Evolutionary conservation across 306 rosid genomes (phyloP), one percentile per base, ranked within the genome.

Genomic region (Rosa persica): DNA sequence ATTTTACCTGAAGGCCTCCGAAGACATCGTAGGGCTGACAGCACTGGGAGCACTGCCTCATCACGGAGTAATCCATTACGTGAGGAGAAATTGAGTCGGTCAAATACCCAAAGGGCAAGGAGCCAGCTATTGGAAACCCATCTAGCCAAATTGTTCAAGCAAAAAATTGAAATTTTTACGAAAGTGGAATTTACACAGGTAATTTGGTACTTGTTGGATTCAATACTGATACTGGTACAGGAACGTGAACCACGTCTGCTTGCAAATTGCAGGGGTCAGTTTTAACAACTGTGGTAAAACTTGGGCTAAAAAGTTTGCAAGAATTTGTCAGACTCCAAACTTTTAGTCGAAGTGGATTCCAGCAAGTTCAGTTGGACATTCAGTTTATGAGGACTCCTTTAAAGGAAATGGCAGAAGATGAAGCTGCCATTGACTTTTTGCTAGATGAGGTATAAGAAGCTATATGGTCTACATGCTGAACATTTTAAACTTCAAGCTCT

Each of bases 101-200:
- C 97, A 78, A 91, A 84, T 72, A 81, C 98, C 60, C 96, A 90
- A 30, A 89, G 93, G 84, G 98, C 88, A 38, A 91, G 97, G 83
- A 95, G 98, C 89, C 98, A 95, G 82, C 93, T 95, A 65, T 78
- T 95, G 84, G 98, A 95, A 88, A 91, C 98, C 74, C 98, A 95
- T 91, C 88, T 95, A 8, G 98, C 98, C 44, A 95, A 95, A 82
- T 80, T 95, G 83, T 95, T 95, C 64, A 91, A 92, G 84, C 95
- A 92, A 82, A 94, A 95, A 88, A 91, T 95, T 77, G 98, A 95
- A 89, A 91, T 95, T 77, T 92, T 95, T 80, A 92, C 98, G 1
- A 95, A 93, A 91, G 92, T 95, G 69, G 98, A 92, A 80, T 89
- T 82, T 85, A 95, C 91, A 39, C 97, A 95, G 98, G 98, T 95